A percentile compares a stretch with the other conserved stretches of the same genome.
Conservation (phyloP, 129 eudicot genomes). For the Silybum marianum region DNA sequence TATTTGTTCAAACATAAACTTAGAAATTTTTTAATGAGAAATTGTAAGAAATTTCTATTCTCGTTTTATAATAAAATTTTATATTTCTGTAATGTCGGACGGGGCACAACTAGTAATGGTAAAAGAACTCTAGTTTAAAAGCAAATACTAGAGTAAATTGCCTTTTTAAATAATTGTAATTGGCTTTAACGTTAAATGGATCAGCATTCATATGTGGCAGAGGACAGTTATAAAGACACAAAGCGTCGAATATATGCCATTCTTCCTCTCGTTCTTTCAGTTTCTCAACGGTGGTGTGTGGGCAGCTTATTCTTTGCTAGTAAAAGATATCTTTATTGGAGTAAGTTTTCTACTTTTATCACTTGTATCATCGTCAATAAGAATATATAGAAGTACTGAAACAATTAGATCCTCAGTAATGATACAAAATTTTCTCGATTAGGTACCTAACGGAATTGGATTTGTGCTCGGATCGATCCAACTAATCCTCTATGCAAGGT, state of each 20-base stretch:
- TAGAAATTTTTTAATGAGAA: too few relatives aligned
- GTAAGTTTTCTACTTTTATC: constrained; percentile 22
- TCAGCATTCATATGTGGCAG: constrained; percentile 19
- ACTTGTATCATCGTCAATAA: not conserved
- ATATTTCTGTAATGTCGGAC: too few relatives aligned
- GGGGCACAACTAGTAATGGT: not conserved
- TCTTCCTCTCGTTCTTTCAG: constrained; percentile 48
- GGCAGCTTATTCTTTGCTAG: constrained; percentile 41
- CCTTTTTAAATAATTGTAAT: not conserved
- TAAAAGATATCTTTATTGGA: constrained; percentile 43
- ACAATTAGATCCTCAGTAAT: not conserved
- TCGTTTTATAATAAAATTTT: too few relatives aligned
- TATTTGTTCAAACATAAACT: not conserved
- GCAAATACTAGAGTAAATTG: not conserved
- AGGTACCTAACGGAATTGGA: constrained; percentile 58
- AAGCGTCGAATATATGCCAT: constrained; percentile 53
- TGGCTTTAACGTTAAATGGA: not conserved
- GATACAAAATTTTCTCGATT: not conserved
- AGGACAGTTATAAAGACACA: constrained; percentile 44
- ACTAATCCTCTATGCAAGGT: constrained; percentile 33
- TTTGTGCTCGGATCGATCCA: constrained; percentile 47
- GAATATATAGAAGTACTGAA: not conserved
- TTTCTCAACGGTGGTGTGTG: constrained; percentile 48
- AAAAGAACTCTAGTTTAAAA: not conserved
- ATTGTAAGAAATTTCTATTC: too few relatives aligned